phyloP scores from a whole-genome alignment of 352 stramenopile species.

The Phytopythium delawarense region DNA sequence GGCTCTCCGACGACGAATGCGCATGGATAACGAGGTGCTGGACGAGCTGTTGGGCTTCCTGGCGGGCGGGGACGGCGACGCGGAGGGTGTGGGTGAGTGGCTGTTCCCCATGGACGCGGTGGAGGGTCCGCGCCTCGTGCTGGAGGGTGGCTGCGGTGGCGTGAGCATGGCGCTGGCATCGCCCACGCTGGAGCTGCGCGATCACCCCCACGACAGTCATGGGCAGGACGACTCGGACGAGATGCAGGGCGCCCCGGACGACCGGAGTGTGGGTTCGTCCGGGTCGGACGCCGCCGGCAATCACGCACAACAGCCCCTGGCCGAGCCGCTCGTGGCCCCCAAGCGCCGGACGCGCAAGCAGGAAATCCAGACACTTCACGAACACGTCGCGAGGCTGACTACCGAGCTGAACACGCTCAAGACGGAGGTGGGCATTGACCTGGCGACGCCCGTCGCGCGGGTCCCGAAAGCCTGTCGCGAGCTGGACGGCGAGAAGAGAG shows the following conservation, averaged over 20 bases:
- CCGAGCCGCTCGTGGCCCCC: background rate
- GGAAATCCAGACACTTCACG: background rate
- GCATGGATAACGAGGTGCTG: background rate
- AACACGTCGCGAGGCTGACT: background rate
- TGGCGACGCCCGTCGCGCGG: background rate
- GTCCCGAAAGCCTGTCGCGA: background rate
- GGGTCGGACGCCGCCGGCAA: background rate
- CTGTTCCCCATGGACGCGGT: background rate
- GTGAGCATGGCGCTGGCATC: background rate
- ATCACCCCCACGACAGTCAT: background rate
- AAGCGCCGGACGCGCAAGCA: background rate
- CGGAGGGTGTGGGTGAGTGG: background rate
- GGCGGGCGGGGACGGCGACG: background rate
- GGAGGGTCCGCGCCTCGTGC: background rate
- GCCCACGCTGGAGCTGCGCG: background rate
- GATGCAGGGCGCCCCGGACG: background rate
- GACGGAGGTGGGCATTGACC: slow-evolving; percentile 1
- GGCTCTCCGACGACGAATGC: background rate
- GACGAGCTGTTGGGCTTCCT: slow-evolving; percentile 4
- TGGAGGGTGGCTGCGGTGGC: background rate
- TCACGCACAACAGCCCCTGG: background rate
- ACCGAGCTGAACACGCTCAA: slow-evolving; percentile 1
- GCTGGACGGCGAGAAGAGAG: background rate
- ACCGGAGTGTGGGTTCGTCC: background rate
- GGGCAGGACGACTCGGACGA: background rate